Base-by-base conservation (phyloP, 257 asterid species). In the Coffea canephora region DNA sequence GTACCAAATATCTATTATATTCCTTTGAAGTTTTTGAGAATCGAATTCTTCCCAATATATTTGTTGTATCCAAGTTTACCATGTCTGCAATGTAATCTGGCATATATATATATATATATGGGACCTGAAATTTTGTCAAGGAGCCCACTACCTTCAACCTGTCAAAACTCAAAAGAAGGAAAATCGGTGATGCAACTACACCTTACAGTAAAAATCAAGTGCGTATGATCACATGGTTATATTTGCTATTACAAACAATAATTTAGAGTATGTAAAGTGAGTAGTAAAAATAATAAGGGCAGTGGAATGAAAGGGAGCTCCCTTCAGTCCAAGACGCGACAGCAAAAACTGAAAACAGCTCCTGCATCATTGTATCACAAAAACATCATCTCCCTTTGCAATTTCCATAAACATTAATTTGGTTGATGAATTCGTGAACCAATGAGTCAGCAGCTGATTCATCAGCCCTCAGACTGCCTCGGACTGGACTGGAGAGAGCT, bases 281-380 rank as follows among this genome's bases (percentile, higher is more conserved):
- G 75, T 21, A 59, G 25, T 5, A 61, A 61, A 8, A 5, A 62
- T 62, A 67, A 6, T 11, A 18, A 68, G 79, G 77, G 55, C 12
- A 62, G 39, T 61, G 77, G 74, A 80, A 73, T 19, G 36, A 71
- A 39, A 92, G 96, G 98, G 97, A 94, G 97, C 97, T 91, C 98
- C 97, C 97, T 94, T 94, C 98, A 91, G 97, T 91, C 98, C 98
- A 94, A 94, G 96, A 87, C 97, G 86, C 34, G 97, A 92, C 94
- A 89, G 84, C 36, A 82, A 81, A 14, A 87, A 84, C 94, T 68
- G 91, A 88, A 83, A 89, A 64, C 85, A 86, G 96, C 98, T 94
- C 97, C 93, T 76, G 90, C 90, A 84, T 91, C 96, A 85, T 89
- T 88, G 89, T 87, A 90, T 90, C 97, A 83, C 86, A 79, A 94